Evolutionary conservation across 257 asterid genomes (phyloP), one percentile per base, ranked within the genome.

Genomic region (Cynanchum wilfordii): DNA sequence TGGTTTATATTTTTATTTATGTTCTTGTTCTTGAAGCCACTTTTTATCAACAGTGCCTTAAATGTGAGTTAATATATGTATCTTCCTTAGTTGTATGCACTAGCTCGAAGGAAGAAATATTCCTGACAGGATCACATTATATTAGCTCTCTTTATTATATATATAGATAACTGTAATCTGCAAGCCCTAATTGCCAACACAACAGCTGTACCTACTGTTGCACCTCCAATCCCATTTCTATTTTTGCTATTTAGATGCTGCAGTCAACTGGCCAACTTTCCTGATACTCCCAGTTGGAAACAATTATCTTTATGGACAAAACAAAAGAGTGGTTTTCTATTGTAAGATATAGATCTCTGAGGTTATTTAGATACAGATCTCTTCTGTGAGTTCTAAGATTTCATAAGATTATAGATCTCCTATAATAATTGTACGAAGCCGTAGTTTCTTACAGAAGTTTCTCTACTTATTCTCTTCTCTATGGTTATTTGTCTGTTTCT

Each of bases 111-210:
- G 36, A 30, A 30, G n/a, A n/a, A n/a, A n/a, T n/a, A 87, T 88
- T 85, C 87, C 92, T 87, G 38, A 2, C 38, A 33, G 38, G 38
- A 38, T 38, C 44, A 38, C 9, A 4, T 38, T 38, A 38, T 38
- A 38, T 38, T 38, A 38, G 44, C 44, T 38, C 7, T 38, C 44
- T 38, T 38, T 38, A 38, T 38, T 38, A 38, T 38, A 38, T 38
- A 38, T 38, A 38, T 38, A 38, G 8, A 38, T 38, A 38, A 38
- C 7, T 0, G 44, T 38, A 38, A 38, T 38, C 44, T 38, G 44
- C 44, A 38, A 38, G 4, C 7, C 44, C 44, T 38, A 38, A 38
- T 38, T 38, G 44, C 44, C 2, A 38, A 38, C 4, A 7, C 44
- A 38, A 88, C 91, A 60, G 17, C 44, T 38, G 7, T 38, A 38